Evolutionary conservation across 164 flowering plant species (phyloP).

Genomic region (Annona cherimola): DNA sequence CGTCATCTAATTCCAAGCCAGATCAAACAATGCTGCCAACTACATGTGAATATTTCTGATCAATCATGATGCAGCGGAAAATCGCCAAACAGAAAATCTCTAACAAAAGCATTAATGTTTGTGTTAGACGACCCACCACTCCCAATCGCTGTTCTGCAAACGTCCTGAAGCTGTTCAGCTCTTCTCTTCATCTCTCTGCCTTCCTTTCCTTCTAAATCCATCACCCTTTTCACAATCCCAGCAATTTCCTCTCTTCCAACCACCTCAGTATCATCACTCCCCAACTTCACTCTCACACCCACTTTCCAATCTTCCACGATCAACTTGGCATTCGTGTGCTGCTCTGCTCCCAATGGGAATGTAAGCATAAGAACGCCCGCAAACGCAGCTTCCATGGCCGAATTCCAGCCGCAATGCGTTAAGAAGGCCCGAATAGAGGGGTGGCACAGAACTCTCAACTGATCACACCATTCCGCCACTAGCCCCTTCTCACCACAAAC

Average conservation of each 20-base stretch:
- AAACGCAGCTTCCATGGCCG: constrained; percentile 38
- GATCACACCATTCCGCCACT: constrained; percentile 70
- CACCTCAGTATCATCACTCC: constrained; percentile 16
- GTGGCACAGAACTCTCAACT: constrained; percentile 52
- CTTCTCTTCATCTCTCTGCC: constrained; percentile 8
- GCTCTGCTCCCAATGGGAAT: constrained; percentile 47
- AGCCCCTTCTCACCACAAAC: constrained; percentile 32
- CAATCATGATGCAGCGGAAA: too few relatives aligned
- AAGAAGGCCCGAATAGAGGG: constrained; percentile 59
- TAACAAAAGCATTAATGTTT: not conserved
- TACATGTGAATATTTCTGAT: too few relatives aligned
- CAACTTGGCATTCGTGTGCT: constrained; percentile 27
- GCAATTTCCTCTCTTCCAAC: constrained; percentile 4
- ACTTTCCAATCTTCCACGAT: constrained; percentile 60
- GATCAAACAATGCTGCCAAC: too few relatives aligned
- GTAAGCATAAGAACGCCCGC: constrained; percentile 59
- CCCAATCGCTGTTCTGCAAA: constrained; percentile 4
- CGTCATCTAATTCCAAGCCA: too few relatives aligned
- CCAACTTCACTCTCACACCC: constrained; percentile 37
- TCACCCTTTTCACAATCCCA: not conserved
- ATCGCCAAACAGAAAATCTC: not conserved
- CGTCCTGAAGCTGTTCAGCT: not conserved
- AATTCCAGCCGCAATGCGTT: constrained; percentile 72
- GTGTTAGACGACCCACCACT: constrained; percentile 1
- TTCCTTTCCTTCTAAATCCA: constrained; percentile 4